phyloP scores from a whole-genome alignment of 2,329 filamentous ascomycete species.

The Talaromyces marneffei region DNA sequence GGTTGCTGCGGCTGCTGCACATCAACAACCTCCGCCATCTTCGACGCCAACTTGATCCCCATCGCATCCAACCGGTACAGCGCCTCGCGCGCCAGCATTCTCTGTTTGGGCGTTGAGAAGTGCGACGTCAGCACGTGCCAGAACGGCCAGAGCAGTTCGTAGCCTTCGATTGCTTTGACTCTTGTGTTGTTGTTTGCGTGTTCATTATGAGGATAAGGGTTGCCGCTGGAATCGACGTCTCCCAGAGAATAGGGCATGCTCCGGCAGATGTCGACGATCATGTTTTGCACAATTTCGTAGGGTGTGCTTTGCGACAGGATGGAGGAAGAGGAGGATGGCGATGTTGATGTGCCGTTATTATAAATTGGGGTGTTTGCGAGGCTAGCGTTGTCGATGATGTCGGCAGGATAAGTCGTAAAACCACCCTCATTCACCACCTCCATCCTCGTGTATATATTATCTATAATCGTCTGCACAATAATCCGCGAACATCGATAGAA shows the following conservation, averaged over 20 bases:
- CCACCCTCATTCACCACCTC: background rate
- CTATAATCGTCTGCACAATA: conserved; percentile 27
- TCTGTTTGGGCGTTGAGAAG: conserved; percentile 27
- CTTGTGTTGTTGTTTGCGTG: conserved; percentile 11
- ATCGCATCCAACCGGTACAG: conserved; percentile 26
- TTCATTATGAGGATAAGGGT: conserved; percentile 6
- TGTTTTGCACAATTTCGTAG: conserved; percentile 24
- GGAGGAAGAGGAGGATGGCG: background rate
- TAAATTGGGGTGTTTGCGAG: background rate
- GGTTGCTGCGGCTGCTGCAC: background rate
- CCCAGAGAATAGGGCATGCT: conserved; percentile 31
- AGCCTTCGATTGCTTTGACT: conserved; percentile 29
- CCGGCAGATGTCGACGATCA: conserved; percentile 31
- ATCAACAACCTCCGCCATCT: conserved; percentile 21
- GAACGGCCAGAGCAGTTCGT: conserved; percentile 33
- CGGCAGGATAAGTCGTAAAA: background rate
- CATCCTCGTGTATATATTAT: conserved; percentile 22
- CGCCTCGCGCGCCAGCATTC: conserved; percentile 23
- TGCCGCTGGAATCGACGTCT: conserved; percentile 29
- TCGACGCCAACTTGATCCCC: conserved; percentile 31
- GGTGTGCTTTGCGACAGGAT: conserved; percentile 11
- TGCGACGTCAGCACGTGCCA: conserved; percentile 33
- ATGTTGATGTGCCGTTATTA: background rate
- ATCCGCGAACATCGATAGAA: conserved; percentile 33
- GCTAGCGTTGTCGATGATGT: conserved; percentile 9